Base-by-base conservation (phyloP, 257 asterid species). In the Coffea eugenioides region DNA sequence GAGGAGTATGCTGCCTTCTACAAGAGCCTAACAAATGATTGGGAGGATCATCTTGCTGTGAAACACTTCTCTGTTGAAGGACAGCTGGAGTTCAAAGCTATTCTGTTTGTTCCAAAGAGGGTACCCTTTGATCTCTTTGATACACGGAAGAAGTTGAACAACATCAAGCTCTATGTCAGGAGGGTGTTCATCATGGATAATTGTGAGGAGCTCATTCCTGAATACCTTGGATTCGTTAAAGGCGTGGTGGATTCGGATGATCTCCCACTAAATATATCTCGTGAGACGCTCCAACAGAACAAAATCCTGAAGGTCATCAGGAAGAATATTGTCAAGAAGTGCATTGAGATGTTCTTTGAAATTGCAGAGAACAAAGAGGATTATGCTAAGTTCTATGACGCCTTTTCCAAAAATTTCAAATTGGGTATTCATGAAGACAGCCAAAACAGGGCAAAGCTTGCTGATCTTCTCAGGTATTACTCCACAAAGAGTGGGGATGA, bases 161-260 rank as follows among this genome's bases (percentile, higher is more conserved):
- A 81, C 79, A 78, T 84, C 10, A 84, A 84, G 64, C 85, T 84
- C 0, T 84, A 78, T 62, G 87, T 84, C 43, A 74, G 87, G 72
- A 74, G 87, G 64, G 82, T 84, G 15, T 83, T 83, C 82, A 80
- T 83, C 45, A 83, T 80, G 87, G 87, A 83, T 52, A 83, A 80
- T 15, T 79, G 86, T 54, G 86, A 83, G 80, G 86, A 83, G 34
- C 88, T 91, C 43, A 93, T 93, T 2, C 97, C 97, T 0, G 94
- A 91, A 84, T 93, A 93, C 77, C 94, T 93, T 0, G 87, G 97
- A 3, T 93, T 91, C 9, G 90, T 93, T 46, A 92, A 93, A 48
- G 98, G 98, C 3, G 94, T 91, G 0, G 97, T 93, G 0, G 97
- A 93, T 62, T 93, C 97, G 0, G 98, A 93, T 76, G 98, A 91